phyloP scores from a whole-genome alignment of 2,329 filamentous ascomycete genomes.

The Aspergillus sp. region DNA sequence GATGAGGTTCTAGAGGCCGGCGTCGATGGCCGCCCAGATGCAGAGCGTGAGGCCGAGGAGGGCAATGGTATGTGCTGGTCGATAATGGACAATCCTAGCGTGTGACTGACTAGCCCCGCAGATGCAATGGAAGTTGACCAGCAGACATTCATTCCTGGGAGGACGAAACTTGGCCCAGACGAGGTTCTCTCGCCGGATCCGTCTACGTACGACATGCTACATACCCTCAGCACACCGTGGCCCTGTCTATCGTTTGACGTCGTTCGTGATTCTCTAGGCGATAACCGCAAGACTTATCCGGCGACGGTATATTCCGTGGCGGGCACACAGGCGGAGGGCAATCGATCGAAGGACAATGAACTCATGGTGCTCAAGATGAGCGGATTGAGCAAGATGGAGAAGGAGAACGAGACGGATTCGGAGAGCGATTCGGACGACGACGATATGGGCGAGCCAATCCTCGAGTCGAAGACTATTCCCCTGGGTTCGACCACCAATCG shows the following conservation, averaged over 20 bases:
- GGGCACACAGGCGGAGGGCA: constrained; percentile 79
- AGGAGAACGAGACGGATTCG: constrained; percentile 56
- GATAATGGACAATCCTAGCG: not conserved
- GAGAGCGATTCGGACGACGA: constrained; percentile 66
- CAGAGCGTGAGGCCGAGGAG: constrained; percentile 82
- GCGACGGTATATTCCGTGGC: constrained; percentile 91
- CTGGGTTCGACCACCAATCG: constrained; percentile 84
- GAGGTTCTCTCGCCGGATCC: constrained; percentile 86
- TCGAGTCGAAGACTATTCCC: constrained; percentile 85
- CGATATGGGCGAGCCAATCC: constrained; percentile 73
- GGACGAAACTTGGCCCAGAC: constrained; percentile 80
- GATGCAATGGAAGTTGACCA: constrained; percentile 89
- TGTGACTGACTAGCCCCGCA: constrained; percentile 19
- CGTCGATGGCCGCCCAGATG: constrained; percentile 84
- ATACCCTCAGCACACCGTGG: constrained; percentile 89
- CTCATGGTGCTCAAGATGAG: constrained; percentile 95
- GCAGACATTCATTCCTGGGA: constrained; percentile 89
- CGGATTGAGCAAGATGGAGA: constrained; percentile 78
- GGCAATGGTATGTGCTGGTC: constrained; percentile 45
- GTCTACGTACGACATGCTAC: constrained; percentile 96
- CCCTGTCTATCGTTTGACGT: constrained; percentile 96
- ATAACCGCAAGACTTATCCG: constrained; percentile 85
- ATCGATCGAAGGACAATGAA: constrained; percentile 74
- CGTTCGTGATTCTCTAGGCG: constrained; percentile 72
- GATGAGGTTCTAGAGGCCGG: constrained; percentile 93